Conservation (phyloP, 306 rosid species). For the Vachellia pachyceras region DNA sequence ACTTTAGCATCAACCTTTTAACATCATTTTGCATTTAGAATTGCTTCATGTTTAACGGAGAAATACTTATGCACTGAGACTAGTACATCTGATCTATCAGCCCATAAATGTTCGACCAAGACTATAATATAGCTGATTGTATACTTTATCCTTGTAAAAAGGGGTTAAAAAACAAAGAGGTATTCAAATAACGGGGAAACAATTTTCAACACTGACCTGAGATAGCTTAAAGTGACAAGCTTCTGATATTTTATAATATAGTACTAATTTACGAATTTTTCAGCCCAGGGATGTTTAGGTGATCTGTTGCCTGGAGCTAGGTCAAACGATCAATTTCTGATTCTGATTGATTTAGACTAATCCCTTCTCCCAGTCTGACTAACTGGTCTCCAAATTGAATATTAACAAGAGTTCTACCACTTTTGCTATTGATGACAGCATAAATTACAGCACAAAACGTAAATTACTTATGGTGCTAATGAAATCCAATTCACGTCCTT, state of each 20-base stretch:
- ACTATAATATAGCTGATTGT: constrained; percentile 5
- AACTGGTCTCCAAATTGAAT: background rate
- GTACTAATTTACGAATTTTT: background rate
- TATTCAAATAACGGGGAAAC: background rate
- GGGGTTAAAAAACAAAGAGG: background rate
- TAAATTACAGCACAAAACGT: background rate
- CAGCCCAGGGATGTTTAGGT: background rate
- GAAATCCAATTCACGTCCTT: background rate
- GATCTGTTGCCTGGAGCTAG: background rate
- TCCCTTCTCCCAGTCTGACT: background rate
- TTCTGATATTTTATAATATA: background rate
- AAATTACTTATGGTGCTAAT: background rate
- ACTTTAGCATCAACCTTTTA: background rate
- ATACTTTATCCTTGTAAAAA: background rate
- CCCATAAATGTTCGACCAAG: constrained; percentile 8
- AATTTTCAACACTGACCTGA: background rate
- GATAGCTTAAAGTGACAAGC: background rate
- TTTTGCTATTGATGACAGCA: background rate
- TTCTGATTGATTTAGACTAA: background rate
- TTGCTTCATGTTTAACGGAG: constrained; percentile 12
- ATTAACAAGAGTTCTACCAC: background rate
- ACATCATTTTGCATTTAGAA: too few relatives aligned
- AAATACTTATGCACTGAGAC: background rate
- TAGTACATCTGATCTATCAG: background rate
- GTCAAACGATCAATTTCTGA: background rate